phyloP scores from a whole-genome alignment of 1,284 basidiomycete species.

The Cutaneotrichosporon dermatis region DNA sequence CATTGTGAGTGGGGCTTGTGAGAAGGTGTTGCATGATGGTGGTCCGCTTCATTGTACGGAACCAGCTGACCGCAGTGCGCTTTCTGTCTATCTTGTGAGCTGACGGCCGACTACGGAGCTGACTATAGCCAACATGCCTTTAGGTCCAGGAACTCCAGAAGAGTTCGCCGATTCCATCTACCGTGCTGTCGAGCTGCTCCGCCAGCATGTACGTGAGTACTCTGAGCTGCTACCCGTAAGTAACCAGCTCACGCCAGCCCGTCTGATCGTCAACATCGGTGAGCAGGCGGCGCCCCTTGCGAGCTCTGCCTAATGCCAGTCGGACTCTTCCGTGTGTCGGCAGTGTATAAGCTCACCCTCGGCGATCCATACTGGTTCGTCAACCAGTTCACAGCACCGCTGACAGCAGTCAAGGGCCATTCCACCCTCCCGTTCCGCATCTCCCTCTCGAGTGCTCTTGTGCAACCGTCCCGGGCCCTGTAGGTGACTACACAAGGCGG shows the following conservation, averaged over 20 bases:
- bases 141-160: slow-evolving; percentile 32
- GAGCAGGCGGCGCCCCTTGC: too few relatives aligned
- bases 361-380: slow-evolving; percentile 42
- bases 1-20: slow-evolving; percentile 27
- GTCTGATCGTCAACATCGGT: slow-evolving; percentile 42
- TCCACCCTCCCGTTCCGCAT: slow-evolving; percentile 32
- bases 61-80: slow-evolving; percentile 40
- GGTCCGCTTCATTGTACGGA: too few relatives aligned
- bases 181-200: slow-evolving; percentile 37
- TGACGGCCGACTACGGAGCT: too few relatives aligned
- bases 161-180: slow-evolving; percentile 41
- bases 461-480: slow-evolving; percentile 39
- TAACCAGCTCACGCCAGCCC: slow-evolving; percentile 19
- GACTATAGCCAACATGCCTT: slow-evolving; percentile 25
- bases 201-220: slow-evolving; percentile 41
- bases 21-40: too few relatives aligned
- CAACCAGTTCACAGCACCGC: neutral
- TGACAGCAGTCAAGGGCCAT: slow-evolving; percentile 22
- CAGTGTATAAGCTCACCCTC: slow-evolving; percentile 44
- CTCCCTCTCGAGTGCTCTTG: slow-evolving; percentile 44
- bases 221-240: too few relatives aligned
- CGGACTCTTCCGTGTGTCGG: slow-evolving; percentile 45
- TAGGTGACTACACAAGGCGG: slow-evolving; percentile 40
- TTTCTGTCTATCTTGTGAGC: slow-evolving; percentile 45
- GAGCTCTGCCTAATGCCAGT: slow-evolving; percentile 23